Evolutionary conservation across 2,329 filamentous ascomycete genomes (phyloP).

Genomic region (Thielaviopsis ethacetica): DNA sequence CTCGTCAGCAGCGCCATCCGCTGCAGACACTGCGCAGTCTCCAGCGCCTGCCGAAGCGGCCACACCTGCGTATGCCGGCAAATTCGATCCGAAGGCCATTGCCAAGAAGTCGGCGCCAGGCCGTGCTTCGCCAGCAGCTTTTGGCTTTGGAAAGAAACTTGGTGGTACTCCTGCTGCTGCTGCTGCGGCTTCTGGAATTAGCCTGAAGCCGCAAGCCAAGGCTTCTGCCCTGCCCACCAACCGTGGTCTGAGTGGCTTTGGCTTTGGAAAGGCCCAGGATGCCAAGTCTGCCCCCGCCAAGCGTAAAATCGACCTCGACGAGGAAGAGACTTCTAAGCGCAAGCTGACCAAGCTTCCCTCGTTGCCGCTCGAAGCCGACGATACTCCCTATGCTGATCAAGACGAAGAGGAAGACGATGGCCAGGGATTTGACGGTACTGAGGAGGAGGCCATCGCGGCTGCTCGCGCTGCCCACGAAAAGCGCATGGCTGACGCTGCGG

Average conservation of each 20-base stretch:
- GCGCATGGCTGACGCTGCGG: slow-evolving; percentile 36
- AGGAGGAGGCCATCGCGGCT: slow-evolving; percentile 76
- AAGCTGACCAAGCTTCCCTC: slow-evolving; percentile 84
- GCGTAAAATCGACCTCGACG: slow-evolving; percentile 68
- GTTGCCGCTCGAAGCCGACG: slow-evolving; percentile 48
- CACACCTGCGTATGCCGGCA: slow-evolving; percentile 47
- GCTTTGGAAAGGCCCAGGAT: slow-evolving; percentile 56
- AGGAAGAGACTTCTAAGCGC: slow-evolving; percentile 72
- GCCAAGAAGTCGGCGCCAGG: slow-evolving; percentile 51
- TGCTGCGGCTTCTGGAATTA: slow-evolving; percentile 1
- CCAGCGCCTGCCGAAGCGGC: slow-evolving; percentile 23
- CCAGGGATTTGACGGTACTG: slow-evolving; percentile 62
- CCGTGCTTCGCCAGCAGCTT: slow-evolving; percentile 30
- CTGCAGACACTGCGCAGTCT: slow-evolving; percentile 27
- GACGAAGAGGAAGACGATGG: slow-evolving; percentile 58
- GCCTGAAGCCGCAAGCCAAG: slow-evolving; percentile 17
- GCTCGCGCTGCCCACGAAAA: slow-evolving; percentile 73
- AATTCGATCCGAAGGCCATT: slow-evolving; percentile 51
- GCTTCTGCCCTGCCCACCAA: slow-evolving; percentile 47
- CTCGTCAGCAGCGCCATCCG: slow-evolving; percentile 32
- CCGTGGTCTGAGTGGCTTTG: slow-evolving; percentile 63
- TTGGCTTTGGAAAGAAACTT: slow-evolving; percentile 22
- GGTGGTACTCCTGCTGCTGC: slow-evolving; percentile 19
- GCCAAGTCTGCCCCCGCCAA: slow-evolving; percentile 50
- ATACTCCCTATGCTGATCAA: slow-evolving; percentile 43